These are phyloP conservation scores for Lactifluus rugatus DNA, from an alignment of 768 basidiomycete species.

Conservation along the genomic window DNA sequence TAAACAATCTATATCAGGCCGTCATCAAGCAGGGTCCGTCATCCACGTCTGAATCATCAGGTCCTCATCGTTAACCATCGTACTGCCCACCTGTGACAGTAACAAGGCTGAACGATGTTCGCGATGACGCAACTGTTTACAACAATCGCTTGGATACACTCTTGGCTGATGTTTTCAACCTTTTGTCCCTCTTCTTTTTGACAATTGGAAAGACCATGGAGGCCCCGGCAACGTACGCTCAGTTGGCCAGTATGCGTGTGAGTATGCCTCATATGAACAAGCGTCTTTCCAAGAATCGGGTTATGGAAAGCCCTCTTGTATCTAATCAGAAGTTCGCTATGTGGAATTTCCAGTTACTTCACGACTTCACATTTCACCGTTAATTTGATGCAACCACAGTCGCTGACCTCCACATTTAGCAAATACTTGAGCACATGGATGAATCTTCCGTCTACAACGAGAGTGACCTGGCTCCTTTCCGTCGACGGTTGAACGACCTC, in stretches of 20 bases:
- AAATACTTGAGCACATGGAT: conserved; percentile 92
- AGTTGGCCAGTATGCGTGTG: conserved; percentile 92
- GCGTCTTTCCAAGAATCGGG: conserved; percentile 4
- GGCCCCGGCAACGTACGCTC: conserved; percentile 90
- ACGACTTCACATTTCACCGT: neutral
- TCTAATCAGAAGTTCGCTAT: neutral
- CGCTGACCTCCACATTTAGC: conserved; percentile 36
- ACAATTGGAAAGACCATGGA: conserved; percentile 95
- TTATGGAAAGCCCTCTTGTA: neutral
- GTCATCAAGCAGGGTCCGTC: conserved; percentile 85
- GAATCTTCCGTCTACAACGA: conserved; percentile 94
- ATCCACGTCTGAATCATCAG: neutral
- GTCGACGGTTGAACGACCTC: conserved; percentile 68
- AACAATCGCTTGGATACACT: conserved; percentile 93
- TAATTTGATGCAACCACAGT: neutral
- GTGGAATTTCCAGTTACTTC: neutral
- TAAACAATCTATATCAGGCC: conserved; percentile 83
- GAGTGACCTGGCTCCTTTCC: conserved; percentile 81
- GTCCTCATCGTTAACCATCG: neutral
- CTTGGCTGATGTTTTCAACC: conserved; percentile 89
- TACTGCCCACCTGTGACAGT: conserved; percentile 37
- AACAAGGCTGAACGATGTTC: conserved; percentile 83
- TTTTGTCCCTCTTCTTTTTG: conserved; percentile 94
- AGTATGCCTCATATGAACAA: conserved; percentile 34
- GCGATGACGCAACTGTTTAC: conserved; percentile 63